These are phyloP conservation scores for Trichoderma orchidacearum DNA, from an alignment of 495 filamentous ascomycete genomes.

Conservation along the genomic window DNA sequence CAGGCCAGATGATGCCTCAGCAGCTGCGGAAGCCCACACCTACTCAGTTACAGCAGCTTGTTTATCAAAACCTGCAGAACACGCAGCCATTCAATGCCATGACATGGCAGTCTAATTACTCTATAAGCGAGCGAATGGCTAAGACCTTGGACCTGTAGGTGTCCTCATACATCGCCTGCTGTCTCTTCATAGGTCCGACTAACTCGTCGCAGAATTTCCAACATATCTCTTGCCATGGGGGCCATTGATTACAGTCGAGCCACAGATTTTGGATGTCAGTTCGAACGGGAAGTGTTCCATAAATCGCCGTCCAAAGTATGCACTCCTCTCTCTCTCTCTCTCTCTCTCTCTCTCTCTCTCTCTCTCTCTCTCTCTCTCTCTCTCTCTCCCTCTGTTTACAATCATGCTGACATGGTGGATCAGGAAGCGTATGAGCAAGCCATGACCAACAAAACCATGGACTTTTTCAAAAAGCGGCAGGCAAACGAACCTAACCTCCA, in stretches of 20 bases:
- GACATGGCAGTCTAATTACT: constrained; percentile 13
- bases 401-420: not conserved
- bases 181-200: not conserved
- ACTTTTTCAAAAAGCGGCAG: constrained; percentile 26
- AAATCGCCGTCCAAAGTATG: constrained; percentile 28
- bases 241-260: constrained; percentile 15
- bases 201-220: constrained; percentile 16
- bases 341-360: not conserved
- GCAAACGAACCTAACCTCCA: constrained; percentile 26
- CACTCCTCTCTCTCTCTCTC: not conserved
- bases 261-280: constrained; percentile 15
- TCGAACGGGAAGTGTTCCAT: constrained; percentile 29
- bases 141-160: constrained; percentile 17
- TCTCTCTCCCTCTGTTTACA: no score
- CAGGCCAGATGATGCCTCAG: constrained; percentile 20
- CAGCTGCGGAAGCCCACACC: constrained; percentile 12
- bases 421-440: constrained; percentile 25
- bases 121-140: constrained; percentile 12
- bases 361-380: not conserved
- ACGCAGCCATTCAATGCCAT: not conserved
- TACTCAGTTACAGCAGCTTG: constrained; percentile 9
- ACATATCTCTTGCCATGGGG: constrained; percentile 21
- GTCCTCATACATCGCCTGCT: not conserved
- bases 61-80: constrained; percentile 7
- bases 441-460: constrained; percentile 13